Conservation (phyloP, 2,329 filamentous ascomycete genomes). For the Penicillium hordei region DNA sequence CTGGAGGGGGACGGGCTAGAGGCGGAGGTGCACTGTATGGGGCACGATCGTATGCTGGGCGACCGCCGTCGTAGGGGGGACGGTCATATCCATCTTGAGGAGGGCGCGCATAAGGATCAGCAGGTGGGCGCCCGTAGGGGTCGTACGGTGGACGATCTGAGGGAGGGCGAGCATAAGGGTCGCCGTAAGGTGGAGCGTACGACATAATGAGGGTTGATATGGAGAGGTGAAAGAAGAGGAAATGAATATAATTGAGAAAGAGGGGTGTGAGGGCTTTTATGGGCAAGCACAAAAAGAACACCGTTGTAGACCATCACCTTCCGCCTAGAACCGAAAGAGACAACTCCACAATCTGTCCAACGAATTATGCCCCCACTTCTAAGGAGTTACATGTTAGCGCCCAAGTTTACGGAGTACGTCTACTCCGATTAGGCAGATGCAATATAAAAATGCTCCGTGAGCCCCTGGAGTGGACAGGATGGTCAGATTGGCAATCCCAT, state of each 20-base stretch:
- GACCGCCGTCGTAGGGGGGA: constrained; percentile 24
- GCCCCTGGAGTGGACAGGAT: not conserved
- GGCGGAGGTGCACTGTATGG: constrained; percentile 29
- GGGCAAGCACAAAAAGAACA: constrained; percentile 4
- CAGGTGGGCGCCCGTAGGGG: constrained; percentile 11
- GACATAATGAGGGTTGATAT: constrained; percentile 16
- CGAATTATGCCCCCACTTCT: constrained; percentile 6
- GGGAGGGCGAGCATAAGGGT: constrained; percentile 26
- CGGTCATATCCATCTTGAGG: constrained; percentile 12
- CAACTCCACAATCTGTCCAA: constrained; percentile 3
- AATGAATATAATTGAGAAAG: not conserved
- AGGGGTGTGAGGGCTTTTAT: constrained; percentile 13
- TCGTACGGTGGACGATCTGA: constrained; percentile 16
- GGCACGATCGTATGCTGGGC: constrained; percentile 33
- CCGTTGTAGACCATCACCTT: constrained; percentile 11
- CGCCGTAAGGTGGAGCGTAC: constrained; percentile 21
- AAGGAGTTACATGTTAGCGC: constrained; percentile 16
- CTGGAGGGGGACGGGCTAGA: constrained; percentile 33
- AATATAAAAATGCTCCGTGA: constrained; percentile 8
- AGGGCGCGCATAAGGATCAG: constrained; percentile 15
- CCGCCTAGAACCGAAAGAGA: constrained; percentile 15
- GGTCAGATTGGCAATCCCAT: constrained; percentile 6
- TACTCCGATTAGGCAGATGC: constrained; percentile 16
- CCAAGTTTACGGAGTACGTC: not conserved
- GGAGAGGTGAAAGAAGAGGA: not conserved